Evolutionary conservation across 352 stramenopile species (phyloP).

Genomic region (Detonula confervacea): DNA sequence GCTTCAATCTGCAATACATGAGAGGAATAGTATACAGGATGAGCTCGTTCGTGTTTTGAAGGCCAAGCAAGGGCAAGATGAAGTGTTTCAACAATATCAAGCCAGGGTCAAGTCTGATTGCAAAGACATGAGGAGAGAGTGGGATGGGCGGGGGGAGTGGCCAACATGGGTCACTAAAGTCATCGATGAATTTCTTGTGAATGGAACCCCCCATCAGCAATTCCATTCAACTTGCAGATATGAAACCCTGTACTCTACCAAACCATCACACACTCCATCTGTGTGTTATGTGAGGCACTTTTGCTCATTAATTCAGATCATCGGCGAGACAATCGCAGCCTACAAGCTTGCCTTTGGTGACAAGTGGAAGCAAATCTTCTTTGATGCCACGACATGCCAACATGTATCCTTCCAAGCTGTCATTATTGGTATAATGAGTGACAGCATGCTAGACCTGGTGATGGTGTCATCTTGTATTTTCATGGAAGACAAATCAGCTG

Average conservation of each 20-base stretch:
- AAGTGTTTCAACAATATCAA: no score
- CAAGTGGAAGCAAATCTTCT: background rate
- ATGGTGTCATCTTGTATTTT: no score
- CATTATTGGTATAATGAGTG: background rate
- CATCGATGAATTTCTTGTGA: background rate
- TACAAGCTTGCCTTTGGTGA: conserved; percentile 10
- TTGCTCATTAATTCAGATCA: background rate
- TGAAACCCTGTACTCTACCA: background rate
- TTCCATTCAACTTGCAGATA: background rate
- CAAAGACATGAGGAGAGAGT: no score
- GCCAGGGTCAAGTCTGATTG: no score
- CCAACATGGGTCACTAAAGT: background rate
- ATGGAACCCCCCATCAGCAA: background rate
- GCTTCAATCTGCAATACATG: no score
- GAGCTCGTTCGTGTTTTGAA: no score
- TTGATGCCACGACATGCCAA: conserved; percentile 7
- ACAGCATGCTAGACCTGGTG: no score
- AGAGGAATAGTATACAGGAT: no score
- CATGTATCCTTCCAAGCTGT: conserved; percentile 11
- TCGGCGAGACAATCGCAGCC: conserved; percentile 16
- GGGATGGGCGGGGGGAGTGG: background rate
- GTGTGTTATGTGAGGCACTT: background rate
- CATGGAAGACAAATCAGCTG: no score
- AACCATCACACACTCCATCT: background rate
- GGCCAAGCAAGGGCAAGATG: no score